These are phyloP conservation scores for Zygosaccharomyces pseudobailii DNA, from an alignment of 1,139 yeast species.

Conservation along the genomic window DNA sequence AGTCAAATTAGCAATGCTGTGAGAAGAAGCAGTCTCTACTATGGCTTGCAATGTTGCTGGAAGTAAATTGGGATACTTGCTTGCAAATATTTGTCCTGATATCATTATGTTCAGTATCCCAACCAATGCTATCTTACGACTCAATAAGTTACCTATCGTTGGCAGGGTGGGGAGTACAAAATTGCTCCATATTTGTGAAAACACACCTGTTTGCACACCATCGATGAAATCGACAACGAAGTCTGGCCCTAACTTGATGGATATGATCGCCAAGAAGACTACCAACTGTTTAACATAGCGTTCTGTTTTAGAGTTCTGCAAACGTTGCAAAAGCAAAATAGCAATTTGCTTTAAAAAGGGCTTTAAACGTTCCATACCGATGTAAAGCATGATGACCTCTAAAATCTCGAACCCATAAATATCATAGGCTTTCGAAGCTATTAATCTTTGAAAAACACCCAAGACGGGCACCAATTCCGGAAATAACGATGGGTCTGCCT, in stretches of 20 bases:
- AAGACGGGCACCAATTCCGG: conserved; percentile 65
- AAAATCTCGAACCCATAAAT: conserved; percentile 77
- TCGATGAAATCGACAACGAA: conserved; percentile 40
- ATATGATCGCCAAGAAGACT: conserved; percentile 52
- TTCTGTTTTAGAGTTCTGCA: conserved; percentile 78
- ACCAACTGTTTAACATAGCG: conserved; percentile 71
- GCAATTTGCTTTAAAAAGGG: conserved; percentile 71
- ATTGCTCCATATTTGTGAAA: conserved; percentile 57
- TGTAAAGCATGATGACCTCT: conserved; percentile 57
- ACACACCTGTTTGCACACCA: conserved; percentile 40
- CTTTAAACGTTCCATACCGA: conserved; percentile 48
- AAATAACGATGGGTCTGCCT: conserved; percentile 54
- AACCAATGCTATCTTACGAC: conserved; percentile 68
- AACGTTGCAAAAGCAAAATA: conserved; percentile 67
- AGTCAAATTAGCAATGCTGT: conserved; percentile 33
- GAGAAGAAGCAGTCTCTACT: conserved; percentile 40
- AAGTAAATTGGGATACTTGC: conserved; percentile 44
- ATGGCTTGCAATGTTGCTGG: conserved; percentile 50
- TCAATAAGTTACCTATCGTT: conserved; percentile 61
- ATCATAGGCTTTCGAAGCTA: conserved; percentile 81
- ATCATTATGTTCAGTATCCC: conserved; percentile 61
- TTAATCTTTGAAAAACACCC: conserved; percentile 94
- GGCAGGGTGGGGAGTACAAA: conserved; percentile 66
- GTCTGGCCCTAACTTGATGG: conserved; percentile 40
- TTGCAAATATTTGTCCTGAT: conserved; percentile 34